Evolutionary conservation across 2,329 filamentous ascomycete genomes (phyloP).

Genomic region (Cercospora sesami): DNA sequence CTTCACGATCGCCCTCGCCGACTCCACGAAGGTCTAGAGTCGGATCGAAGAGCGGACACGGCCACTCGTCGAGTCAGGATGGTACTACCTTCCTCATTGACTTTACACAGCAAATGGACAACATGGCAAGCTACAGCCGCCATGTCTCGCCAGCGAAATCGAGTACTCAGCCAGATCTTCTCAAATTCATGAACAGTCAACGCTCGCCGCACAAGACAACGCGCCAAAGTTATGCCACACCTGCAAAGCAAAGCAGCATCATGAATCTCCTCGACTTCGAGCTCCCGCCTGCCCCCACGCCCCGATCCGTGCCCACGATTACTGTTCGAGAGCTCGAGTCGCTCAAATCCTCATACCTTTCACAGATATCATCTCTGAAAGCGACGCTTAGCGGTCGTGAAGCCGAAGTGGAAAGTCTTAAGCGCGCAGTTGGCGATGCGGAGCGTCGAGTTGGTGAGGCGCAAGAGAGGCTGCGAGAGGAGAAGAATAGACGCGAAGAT

Average conservation of each 20-base stretch:
- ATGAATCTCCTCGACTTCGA: slow-evolving; percentile 83
- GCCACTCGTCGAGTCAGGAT: slow-evolving; percentile 51
- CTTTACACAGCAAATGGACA: slow-evolving; percentile 76
- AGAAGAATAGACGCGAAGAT: slow-evolving; percentile 68
- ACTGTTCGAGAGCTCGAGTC: slow-evolving; percentile 90
- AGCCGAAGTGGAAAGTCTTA: slow-evolving; percentile 83
- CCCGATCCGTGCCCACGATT: slow-evolving; percentile 84
- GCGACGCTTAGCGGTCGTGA: slow-evolving; percentile 91
- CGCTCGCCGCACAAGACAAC: slow-evolving; percentile 46
- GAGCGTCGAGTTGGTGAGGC: slow-evolving; percentile 88
- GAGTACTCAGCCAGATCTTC: slow-evolving; percentile 50
- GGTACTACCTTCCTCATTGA: slow-evolving; percentile 79
- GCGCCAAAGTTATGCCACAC: slow-evolving; percentile 42
- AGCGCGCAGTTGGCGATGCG: slow-evolving; percentile 82
- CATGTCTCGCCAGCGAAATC: slow-evolving; percentile 56
- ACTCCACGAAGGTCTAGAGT: slow-evolving; percentile 51
- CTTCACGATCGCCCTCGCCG: slow-evolving; percentile 50
- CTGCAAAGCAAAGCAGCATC: slow-evolving; percentile 51
- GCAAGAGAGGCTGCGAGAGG: slow-evolving; percentile 78
- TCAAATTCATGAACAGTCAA: slow-evolving; percentile 44
- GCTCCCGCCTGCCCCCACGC: slow-evolving; percentile 88
- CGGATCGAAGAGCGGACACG: slow-evolving; percentile 41
- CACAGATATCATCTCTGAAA: slow-evolving; percentile 90
- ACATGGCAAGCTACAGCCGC: slow-evolving; percentile 50
- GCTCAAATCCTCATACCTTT: slow-evolving; percentile 85